Evolutionary conservation across 202 grass and related monocot species (phyloP), one percentile per base, ranked within the genome.

Genomic region (Cymbopogon flexuosus): DNA sequence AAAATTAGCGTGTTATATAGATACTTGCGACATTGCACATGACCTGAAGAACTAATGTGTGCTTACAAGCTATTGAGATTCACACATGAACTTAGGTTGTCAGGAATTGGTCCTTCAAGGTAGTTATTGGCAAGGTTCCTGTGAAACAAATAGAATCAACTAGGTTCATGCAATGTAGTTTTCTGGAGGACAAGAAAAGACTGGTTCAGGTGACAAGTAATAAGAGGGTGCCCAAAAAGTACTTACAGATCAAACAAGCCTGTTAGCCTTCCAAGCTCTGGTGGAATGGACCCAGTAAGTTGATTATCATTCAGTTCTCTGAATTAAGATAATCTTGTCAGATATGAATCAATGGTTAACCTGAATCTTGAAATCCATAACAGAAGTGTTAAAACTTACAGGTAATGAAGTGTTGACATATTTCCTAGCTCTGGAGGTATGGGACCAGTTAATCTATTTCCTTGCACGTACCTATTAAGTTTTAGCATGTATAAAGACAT

Each of bases 1-100:
- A 76, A 33, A 83, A 85, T 6, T 10, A 83, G 37, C 19, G 34
- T 45, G 70, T 82, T 56, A 78, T 11, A 62, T 58, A 16, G 35
- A 10, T 33, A 65, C 27, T 30, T 40, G 31, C 10, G 9, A 27
- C 10, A 62, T 5, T 43, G 40, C 10, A 67, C 10, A 57, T 82
- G 36, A 24, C 0, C 24, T 11, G 3, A 3, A 56, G 11, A 65
- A 2, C 21, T 10, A 29, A 35, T 19, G 62, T 19, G 31, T 36
- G 24, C 96, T 91, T 92, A 99, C 96, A 99, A 96, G 84, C 93
- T 99, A 89, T 96, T 99, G 64, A 99, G 85, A 82, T 91, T 99
- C 72, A 86, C 89, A 61, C 96, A 99, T 59, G 92, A 96, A 82
- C 92, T 93, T 82, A 99, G 68, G 47, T 99, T 96, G 57, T 99